Percentiles rank a stretch among this genome's conserved stretches.
phyloP scores from a whole-genome alignment of 2,329 filamentous ascomycete species.

The Shiraia bambusicola region DNA sequence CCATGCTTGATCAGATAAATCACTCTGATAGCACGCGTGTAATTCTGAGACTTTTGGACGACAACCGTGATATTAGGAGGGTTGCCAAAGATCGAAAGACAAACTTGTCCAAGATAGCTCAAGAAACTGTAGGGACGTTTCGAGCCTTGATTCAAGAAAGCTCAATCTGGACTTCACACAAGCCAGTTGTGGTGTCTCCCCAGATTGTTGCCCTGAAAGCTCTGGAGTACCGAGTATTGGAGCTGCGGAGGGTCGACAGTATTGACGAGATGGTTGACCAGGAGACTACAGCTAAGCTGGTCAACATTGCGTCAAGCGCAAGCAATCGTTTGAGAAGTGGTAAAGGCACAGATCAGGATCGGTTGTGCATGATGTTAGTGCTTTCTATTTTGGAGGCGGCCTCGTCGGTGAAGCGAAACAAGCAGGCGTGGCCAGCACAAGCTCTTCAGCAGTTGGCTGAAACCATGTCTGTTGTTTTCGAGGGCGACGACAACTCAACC shows the following conservation, averaged over 20 bases:
- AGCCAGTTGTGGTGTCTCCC: constrained; percentile 58
- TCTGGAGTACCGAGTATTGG: constrained; percentile 59
- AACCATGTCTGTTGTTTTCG: constrained; percentile 40
- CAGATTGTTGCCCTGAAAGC: constrained; percentile 65
- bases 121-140: constrained; percentile 58
- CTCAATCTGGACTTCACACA: constrained; percentile 61
- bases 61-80: constrained; percentile 56
- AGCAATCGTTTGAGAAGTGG: constrained; percentile 18
- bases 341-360: constrained; percentile 22
- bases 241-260: constrained; percentile 52
- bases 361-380: constrained; percentile 40
- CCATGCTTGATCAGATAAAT: constrained; percentile 60
- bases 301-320: constrained; percentile 44
- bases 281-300: constrained; percentile 40
- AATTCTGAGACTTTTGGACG: constrained; percentile 57
- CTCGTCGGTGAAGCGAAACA: constrained; percentile 47
- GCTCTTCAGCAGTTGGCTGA: constrained; percentile 57
- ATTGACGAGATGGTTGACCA: constrained; percentile 51
- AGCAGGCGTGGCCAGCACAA: constrained; percentile 42
- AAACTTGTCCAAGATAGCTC: constrained; percentile 69
- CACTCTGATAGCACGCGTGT: constrained; percentile 58
- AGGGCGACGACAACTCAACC: constrained; percentile 15
- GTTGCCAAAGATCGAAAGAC: constrained; percentile 65
- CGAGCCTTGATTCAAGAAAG: constrained; percentile 56
- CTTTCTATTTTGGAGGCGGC: constrained; percentile 57